Evolutionary conservation across 805 yeast species (phyloP).

Genomic region (Starmerella cellae): DNA sequence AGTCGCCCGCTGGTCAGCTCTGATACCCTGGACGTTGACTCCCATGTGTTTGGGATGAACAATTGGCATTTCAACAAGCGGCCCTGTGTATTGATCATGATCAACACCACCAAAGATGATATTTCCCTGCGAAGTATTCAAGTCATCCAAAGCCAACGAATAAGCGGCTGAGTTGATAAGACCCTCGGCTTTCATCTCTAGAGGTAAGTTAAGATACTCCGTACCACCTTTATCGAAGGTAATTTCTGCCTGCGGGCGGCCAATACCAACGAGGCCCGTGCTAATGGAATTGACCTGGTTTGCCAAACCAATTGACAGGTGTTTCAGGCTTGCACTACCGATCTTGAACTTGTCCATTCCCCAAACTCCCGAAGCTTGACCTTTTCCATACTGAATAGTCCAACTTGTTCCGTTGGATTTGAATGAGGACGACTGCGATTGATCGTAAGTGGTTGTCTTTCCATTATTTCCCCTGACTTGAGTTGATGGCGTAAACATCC

Average conservation of each 20-base stretch:
- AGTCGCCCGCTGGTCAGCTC: slow-evolving; percentile 22
- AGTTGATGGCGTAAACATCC: slow-evolving; percentile 38
- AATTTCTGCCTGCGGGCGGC: slow-evolving; percentile 43
- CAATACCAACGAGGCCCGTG: slow-evolving; percentile 40
- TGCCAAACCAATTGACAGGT: slow-evolving; percentile 65
- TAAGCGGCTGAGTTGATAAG: slow-evolving; percentile 45
- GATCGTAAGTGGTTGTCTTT: slow-evolving; percentile 22
- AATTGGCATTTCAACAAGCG: slow-evolving; percentile 29
- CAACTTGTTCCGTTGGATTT: slow-evolving; percentile 21
- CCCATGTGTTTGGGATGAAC: slow-evolving; percentile 28
- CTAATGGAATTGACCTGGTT: slow-evolving; percentile 45
- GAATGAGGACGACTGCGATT: slow-evolving; percentile 22
- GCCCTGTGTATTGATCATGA: slow-evolving; percentile 36
- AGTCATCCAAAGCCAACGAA: slow-evolving; percentile 46
- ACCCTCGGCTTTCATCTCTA: slow-evolving; percentile 46
- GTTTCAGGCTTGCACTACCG: slow-evolving; percentile 38
- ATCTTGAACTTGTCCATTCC: slow-evolving; percentile 52
- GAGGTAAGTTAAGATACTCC: slow-evolving; percentile 53
- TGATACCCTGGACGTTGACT: slow-evolving; percentile 22
- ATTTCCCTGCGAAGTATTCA: slow-evolving; percentile 34
- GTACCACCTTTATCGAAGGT: slow-evolving; percentile 18
- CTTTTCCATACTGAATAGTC: slow-evolving; percentile 36
- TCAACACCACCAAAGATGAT: slow-evolving; percentile 47
- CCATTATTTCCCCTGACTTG: slow-evolving; percentile 8
- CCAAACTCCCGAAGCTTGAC: slow-evolving; percentile 41